Evolutionary conservation across 2,329 filamentous ascomycete genomes (phyloP), one percentile per base, ranked within the genome.

Genomic region (Aspergillus glaucus): DNA sequence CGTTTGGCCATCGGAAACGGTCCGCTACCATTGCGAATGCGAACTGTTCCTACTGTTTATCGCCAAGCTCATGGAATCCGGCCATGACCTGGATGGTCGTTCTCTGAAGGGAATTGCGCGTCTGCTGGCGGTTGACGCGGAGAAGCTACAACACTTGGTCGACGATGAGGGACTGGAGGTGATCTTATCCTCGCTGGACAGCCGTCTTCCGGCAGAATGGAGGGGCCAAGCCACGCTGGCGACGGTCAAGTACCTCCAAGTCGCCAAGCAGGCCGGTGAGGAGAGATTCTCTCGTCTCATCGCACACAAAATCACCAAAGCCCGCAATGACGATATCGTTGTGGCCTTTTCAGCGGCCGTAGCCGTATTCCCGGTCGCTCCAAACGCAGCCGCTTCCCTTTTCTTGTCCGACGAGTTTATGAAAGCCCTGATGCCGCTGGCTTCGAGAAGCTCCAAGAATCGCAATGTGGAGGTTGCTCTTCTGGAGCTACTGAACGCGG

Each of bases 301-400:
- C 64, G 84, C 84, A 47, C 75, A 80, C 14, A 82, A 85, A 46
- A 77, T 95, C 14, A 73, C 79, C 56, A 83, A 85, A 54, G 84
- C 84, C 46, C 92, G 86, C 21, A 88, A 90, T 55, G 91, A 96
- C 61, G 88, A 95, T 67, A 82, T 94, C 56, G 88, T 95, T 47
- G 78, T 93, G 44, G 91, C 91, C 5, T 97, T 96, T 66, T 97
- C 91, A 46, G 90, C 91, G n/a, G 89, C 90, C 5, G 83, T 90
- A 2, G 82, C 85, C 19, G 81, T 94, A 7, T 98, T 98, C 64
- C 91, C 93, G 1, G 80, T 98, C 46, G 82, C 88, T 2, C 86
- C 89, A 3, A 80, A 85, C 48, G 79, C 88, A 40, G 88, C 85
- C 2, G 79, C 88, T 3, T 77, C 83, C 50, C 76, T 97, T 34